phyloP scores from a whole-genome alignment of 257 asterid species.

The Anisodus acutangulus region DNA sequence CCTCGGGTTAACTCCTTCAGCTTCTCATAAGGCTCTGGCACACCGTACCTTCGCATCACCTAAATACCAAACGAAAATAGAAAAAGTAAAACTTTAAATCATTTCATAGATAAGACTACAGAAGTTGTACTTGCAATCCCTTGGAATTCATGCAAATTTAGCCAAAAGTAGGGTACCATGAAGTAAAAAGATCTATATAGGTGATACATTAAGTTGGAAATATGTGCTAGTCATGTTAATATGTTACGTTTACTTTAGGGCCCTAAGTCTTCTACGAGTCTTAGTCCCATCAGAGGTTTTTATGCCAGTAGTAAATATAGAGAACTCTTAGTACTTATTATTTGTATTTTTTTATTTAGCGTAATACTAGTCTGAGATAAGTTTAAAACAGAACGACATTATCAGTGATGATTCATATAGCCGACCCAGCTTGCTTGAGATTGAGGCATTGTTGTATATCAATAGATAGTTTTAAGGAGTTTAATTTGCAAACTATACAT shows the following conservation, averaged over 20 bases:
- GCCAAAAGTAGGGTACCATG: neutral
- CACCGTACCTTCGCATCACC: slow-evolving; percentile 93
- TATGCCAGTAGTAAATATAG: neutral
- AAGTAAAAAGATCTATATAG: neutral
- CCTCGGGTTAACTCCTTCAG: slow-evolving; percentile 93
- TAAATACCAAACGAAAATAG: slow-evolving; percentile 28
- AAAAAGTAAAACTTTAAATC: neutral
- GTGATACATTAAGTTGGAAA: too few species aligned
- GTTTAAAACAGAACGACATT: neutral
- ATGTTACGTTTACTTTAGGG: neutral
- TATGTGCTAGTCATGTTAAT: neutral
- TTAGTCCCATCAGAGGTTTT: neutral
- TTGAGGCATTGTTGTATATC: neutral
- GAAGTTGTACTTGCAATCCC: neutral
- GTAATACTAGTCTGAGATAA: neutral
- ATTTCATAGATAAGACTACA: neutral
- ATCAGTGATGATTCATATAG: neutral
- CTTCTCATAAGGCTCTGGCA: slow-evolving; percentile 94
- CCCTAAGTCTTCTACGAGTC: neutral
- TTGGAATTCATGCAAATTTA: neutral
- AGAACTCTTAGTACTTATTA: neutral
- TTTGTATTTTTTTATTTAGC: neutral
- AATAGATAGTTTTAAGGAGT: neutral
- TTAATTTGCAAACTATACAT: neutral
- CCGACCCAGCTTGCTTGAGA: neutral